phyloP scores from a whole-genome alignment of 495 filamentous ascomycete species.

The Pseudotulostoma volvatum region DNA sequence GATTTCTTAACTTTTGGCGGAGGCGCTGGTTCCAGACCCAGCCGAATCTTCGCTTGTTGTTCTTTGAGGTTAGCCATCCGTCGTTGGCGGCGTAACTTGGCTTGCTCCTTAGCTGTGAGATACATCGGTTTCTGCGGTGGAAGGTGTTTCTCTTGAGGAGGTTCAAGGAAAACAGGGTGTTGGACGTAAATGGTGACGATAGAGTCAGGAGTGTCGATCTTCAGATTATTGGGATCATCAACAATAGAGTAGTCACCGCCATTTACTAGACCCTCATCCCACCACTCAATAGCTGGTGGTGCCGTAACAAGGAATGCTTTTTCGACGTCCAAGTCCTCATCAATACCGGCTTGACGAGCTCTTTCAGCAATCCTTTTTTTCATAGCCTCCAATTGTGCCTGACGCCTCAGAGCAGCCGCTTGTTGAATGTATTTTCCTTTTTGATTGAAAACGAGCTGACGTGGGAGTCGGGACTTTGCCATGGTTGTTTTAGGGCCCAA shows the following conservation, averaged over 20 bases:
- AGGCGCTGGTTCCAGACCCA: conserved; percentile 76
- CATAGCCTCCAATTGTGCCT: conserved; percentile 81
- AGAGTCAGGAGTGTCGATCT: conserved; percentile 60
- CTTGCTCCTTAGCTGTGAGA: conserved; percentile 77
- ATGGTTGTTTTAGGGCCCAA: conserved; percentile 45
- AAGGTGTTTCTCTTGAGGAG: conserved; percentile 71
- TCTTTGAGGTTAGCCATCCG: conserved; percentile 88
- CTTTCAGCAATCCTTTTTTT: conserved; percentile 80
- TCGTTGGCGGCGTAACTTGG: conserved; percentile 77
- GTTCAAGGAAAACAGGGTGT: conserved; percentile 82
- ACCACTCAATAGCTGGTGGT: conserved; percentile 91
- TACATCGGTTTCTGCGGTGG: conserved; percentile 79
- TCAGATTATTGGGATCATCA: conserved; percentile 44
- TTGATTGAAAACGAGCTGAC: conserved; percentile 78
- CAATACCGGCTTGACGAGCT: conserved; percentile 69
- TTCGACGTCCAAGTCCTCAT: conserved; percentile 79
- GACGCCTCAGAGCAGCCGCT: conserved; percentile 69
- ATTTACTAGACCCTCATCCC: conserved; percentile 77
- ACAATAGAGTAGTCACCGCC: conserved; percentile 57
- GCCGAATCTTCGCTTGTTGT: conserved; percentile 83
- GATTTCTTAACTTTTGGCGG: conserved; percentile 89
- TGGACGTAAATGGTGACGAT: conserved; percentile 84
- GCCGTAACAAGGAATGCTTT: conserved; percentile 70
- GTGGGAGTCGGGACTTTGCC: conserved; percentile 45
- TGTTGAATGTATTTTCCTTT: conserved; percentile 96